phyloP scores from a whole-genome alignment of 2,329 filamentous ascomycete species.

The Chaetoscypha palmicola region DNA sequence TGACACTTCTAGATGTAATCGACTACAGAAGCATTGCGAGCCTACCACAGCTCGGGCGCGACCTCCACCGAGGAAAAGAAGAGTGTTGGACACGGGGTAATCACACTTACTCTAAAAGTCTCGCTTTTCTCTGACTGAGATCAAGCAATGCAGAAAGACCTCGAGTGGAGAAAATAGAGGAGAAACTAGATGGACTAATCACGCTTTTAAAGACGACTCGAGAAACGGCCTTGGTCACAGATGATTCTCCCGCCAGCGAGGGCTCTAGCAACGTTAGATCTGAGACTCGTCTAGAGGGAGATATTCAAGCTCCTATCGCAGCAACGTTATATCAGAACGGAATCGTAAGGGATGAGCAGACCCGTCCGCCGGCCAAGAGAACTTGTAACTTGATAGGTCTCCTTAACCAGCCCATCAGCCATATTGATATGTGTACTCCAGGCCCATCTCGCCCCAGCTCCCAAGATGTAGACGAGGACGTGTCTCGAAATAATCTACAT shows the following conservation, averaged over 20 bases:
- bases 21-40: slow-evolving; percentile 16
- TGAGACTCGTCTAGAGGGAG: too few species aligned
- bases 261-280: too few species aligned
- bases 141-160: slow-evolving; percentile 5
- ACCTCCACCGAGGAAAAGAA: slow-evolving; percentile 10
- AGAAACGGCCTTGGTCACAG: background rate
- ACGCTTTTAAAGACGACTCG: slow-evolving; percentile 13
- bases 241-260: too few species aligned
- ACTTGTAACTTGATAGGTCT: too few species aligned
- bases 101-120: background rate
- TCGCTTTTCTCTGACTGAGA: background rate
- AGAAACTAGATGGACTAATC: slow-evolving; percentile 19
- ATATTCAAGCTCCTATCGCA: too few species aligned
- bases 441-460: background rate
- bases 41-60: slow-evolving; percentile 6
- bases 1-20: slow-evolving; percentile 13
- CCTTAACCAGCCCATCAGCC: background rate
- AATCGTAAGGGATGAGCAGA: too few species aligned
- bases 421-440: too few species aligned
- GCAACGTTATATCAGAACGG: too few species aligned
- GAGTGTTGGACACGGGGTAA: slow-evolving; percentile 8
- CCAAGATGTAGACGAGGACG: too few species aligned
- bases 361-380: too few species aligned
- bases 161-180: slow-evolving; percentile 19
- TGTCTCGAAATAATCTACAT: too few species aligned